A percentile compares a stretch with the other conserved stretches of the same genome.
Conservation (phyloP, 2,329 filamentous ascomycete species). For the Pseudofabraea citricarpa region DNA sequence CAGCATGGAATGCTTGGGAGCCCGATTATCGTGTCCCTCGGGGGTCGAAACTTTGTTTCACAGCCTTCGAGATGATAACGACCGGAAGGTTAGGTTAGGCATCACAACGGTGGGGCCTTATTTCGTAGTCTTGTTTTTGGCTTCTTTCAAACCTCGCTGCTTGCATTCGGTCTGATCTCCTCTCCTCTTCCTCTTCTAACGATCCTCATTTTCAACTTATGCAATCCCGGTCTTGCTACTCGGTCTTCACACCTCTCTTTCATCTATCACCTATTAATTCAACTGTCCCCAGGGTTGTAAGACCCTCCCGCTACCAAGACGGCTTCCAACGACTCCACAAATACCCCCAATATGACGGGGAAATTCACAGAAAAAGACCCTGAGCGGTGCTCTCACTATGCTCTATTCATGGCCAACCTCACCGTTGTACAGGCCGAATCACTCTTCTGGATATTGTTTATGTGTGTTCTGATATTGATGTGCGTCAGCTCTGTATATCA, state of each 20-base stretch:
- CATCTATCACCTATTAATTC: neutral
- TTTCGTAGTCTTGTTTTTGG: neutral
- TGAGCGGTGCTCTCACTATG: conserved; percentile 34
- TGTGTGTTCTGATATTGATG: conserved; percentile 38
- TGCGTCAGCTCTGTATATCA: conserved; percentile 35
- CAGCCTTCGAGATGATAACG: neutral
- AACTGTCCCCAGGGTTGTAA: neutral
- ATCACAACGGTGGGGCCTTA: neutral
- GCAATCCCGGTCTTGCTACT: neutral
- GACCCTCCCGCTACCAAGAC: neutral
- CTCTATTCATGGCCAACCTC: conserved; percentile 39
- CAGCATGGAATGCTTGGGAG: neutral
- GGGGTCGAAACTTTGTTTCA: neutral
- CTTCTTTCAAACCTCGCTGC: neutral
- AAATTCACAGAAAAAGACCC: conserved; percentile 28
- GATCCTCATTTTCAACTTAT: neutral
- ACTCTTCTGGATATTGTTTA: conserved; percentile 43
- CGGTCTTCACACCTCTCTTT: neutral
- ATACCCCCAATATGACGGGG: conserved; percentile 27
- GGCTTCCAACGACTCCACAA: neutral
- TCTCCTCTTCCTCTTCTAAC: neutral
- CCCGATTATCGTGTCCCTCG: neutral
- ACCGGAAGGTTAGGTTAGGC: neutral
- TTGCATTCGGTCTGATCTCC: neutral
- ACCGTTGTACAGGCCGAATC: conserved; percentile 37